Evolutionary conservation across 257 asterid species (phyloP), one percentile per base, ranked within the genome.

Genomic region (Fraxinus quadrangulata): DNA sequence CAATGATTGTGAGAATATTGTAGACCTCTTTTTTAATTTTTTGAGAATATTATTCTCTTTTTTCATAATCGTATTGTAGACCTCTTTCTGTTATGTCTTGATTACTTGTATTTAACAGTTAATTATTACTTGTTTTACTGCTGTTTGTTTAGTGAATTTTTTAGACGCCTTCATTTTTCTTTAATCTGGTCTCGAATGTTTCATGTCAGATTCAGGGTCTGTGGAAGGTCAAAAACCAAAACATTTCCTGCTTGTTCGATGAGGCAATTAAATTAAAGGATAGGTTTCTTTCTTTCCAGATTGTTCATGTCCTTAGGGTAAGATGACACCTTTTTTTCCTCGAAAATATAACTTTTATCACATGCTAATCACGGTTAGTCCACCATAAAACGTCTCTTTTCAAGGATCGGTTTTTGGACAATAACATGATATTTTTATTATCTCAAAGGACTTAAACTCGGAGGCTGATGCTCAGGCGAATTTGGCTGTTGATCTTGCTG

Each of bases 381-480:
- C 37, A 26, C 61, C 78, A 33, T 12, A 23, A 13, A 54, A 61
- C n/a, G 8, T 19, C 30, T 36, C 56, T 59, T 2, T 40, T 40
- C 2, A 7, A 19, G 30, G 24, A 5, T 26, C 77, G 47, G 47
- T 73, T 66, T 36, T 63, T 30, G 72, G 72, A 63, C 56, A 70
- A 30, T 86, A 66, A 72, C 66, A 21, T 67, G 63, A n/a, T 26
- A 16, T 56, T 75, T 67, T 68, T 51, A 69, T 81, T 73, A 79
- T 74, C 39, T 67, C 2, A 42, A 85, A 92, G 99, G 99, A 92
- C 84, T 88, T 90, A 34, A 94, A 94, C 87, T 84, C 97, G 0
- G 99, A 94, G 82, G 99, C 99, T 1, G 99, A 94, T 88, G 86
- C 88, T 76, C 99, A 83, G 83, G 99, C 99, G 45, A 94, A 91